A percentile compares a stretch with the other conserved stretches of the same genome.
These are phyloP conservation scores for Halophytophthora polymorphica DNA, from an alignment of 352 stramenopile genomes.

Conservation along the genomic window DNA sequence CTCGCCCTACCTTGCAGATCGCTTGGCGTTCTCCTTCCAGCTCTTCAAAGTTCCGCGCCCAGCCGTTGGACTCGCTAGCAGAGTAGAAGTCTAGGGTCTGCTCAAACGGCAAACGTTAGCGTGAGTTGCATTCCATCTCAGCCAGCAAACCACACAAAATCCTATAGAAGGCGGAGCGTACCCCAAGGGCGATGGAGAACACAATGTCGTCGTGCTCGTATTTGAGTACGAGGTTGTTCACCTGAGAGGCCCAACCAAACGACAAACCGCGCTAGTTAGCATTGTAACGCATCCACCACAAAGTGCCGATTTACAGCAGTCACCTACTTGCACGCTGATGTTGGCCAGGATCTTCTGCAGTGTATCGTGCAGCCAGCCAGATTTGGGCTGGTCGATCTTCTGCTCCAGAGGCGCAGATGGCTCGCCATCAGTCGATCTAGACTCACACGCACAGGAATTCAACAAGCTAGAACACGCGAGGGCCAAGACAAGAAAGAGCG, in stretches of 20 bases:
- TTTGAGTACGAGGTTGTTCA: conserved; percentile 89
- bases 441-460: background rate
- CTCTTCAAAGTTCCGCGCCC: conserved; percentile 69
- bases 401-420: conserved; percentile 9
- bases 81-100: conserved; percentile 80
- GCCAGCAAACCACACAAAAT: background rate
- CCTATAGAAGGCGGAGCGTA: too few relatives aligned
- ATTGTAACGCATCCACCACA: background rate
- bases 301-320: background rate
- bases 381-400: conserved; percentile 78
- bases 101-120: background rate
- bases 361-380: conserved; percentile 74
- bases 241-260: conserved; percentile 16
- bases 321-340: conserved; percentile 60
- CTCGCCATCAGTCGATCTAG: conserved; percentile 7
- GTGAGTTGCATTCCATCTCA: background rate
- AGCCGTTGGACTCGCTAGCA: conserved; percentile 50
- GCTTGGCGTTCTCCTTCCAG: conserved; percentile 38
- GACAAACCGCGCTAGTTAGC: background rate
- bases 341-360: conserved; percentile 83
- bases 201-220: conserved; percentile 88
- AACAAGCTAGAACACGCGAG: too few relatives aligned
- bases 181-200: conserved; percentile 76
- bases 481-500: background rate
- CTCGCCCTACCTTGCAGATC: conserved; percentile 47